Conservation (phyloP, 805 yeast species). For the Monosporozyma yasuniensis region DNA sequence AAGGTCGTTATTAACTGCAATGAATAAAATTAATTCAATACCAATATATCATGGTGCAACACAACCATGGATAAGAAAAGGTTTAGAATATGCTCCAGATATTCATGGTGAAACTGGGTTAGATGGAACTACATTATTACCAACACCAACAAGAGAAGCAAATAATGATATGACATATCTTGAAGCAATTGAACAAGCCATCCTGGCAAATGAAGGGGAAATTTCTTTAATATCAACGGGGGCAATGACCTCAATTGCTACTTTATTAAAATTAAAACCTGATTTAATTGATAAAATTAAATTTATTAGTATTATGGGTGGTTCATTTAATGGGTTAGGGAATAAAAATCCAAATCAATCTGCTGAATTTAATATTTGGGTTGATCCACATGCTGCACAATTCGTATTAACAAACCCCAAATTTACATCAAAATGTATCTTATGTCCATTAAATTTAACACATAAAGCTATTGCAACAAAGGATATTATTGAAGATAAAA, state of each 20-base stretch:
- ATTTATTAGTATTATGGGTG: constrained; percentile 70
- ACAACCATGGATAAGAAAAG: constrained; percentile 42
- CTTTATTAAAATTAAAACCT: constrained; percentile 47
- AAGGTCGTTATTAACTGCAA: constrained; percentile 53
- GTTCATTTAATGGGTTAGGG: constrained; percentile 36
- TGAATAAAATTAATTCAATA: constrained; percentile 37
- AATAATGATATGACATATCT: constrained; percentile 31
- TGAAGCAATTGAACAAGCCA: constrained; percentile 36
- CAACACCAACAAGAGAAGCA: constrained; percentile 20
- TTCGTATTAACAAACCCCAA: constrained; percentile 40
- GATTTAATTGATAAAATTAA: constrained; percentile 40
- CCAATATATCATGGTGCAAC: constrained; percentile 62
- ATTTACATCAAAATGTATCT: constrained; percentile 40
- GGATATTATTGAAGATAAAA: constrained; percentile 33
- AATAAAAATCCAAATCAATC: constrained; percentile 42
- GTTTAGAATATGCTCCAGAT: constrained; percentile 43
- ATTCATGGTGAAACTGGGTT: constrained; percentile 71
- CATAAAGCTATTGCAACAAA: constrained; percentile 45
- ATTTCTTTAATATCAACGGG: constrained; percentile 68
- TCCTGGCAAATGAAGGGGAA: constrained; percentile 36
- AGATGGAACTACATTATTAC: constrained; percentile 62
- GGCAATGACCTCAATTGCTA: constrained; percentile 63
- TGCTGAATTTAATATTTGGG: constrained; percentile 69
- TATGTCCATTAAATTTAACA: constrained; percentile 64
- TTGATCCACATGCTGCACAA: constrained; percentile 71